Evolutionary conservation across 202 grass and related monocot genomes (phyloP).

Genomic region (Dendrocalamus latiflorus): DNA sequence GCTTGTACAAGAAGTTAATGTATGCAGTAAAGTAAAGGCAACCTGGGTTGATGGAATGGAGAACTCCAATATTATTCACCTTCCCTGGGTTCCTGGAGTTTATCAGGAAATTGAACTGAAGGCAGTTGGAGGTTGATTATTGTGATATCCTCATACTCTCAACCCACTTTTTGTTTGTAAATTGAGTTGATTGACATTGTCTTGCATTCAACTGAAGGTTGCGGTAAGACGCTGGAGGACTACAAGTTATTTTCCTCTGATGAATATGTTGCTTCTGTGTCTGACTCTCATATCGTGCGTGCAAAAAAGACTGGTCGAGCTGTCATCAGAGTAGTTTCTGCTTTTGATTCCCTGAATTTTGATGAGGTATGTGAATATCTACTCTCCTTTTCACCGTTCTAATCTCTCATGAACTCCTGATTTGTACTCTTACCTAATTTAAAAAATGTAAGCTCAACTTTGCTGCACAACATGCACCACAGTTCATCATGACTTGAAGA

Average conservation of each 20-base stretch:
- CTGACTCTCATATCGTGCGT: constrained; percentile 42
- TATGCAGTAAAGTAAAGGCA: constrained; percentile 81
- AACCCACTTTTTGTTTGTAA: too few species aligned
- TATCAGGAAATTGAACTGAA: constrained; percentile 69
- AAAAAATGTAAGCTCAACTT: constrained; percentile 6
- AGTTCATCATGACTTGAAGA: background rate
- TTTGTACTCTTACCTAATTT: constrained; percentile 11
- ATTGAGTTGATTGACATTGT: constrained; percentile 32
- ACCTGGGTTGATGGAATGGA: constrained; percentile 53
- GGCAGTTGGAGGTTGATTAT: constrained; percentile 72
- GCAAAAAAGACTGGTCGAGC: constrained; percentile 76
- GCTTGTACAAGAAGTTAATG: constrained; percentile 80
- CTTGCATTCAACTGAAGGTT: constrained; percentile 53
- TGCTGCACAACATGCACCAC: background rate
- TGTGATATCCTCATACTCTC: constrained; percentile 32
- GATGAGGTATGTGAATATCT: constrained; percentile 63
- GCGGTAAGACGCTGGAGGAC: constrained; percentile 54
- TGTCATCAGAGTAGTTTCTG: constrained; percentile 77
- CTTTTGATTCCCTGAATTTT: constrained; percentile 73
- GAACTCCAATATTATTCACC: constrained; percentile 48
- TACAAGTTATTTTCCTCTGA: constrained; percentile 87
- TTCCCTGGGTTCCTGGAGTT: constrained; percentile 86
- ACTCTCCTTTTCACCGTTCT: constrained; percentile 3
- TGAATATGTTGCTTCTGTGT: constrained; percentile 63
- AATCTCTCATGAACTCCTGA: constrained; percentile 4